phyloP scores from a whole-genome alignment of 768 basidiomycete species.

The Polyporus arcularius region DNA sequence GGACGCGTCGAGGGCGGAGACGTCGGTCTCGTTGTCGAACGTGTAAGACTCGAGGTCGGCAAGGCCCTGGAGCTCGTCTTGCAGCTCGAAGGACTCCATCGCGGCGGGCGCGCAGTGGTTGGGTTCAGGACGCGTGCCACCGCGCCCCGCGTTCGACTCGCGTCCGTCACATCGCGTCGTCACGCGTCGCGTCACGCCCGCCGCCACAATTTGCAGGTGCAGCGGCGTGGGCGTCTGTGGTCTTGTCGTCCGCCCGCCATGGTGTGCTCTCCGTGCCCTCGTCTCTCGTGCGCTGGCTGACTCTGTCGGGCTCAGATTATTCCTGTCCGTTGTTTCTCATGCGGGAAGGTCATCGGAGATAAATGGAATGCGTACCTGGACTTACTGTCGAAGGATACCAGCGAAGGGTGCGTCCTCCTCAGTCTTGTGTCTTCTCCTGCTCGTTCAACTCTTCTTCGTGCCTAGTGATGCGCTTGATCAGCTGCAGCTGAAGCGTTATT shows the following conservation, averaged over 20 bases:
- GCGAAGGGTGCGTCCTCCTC: conserved; percentile 75
- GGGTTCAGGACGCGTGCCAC: not conserved
- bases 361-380: conserved; percentile 91
- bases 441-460: not conserved
- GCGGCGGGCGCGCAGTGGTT: not conserved
- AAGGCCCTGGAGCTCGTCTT: conserved; percentile 71
- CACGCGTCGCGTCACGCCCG: conserved; percentile 1
- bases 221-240: not conserved
- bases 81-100: conserved; percentile 63
- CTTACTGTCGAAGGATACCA: conserved; percentile 75
- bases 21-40: conserved; percentile 70
- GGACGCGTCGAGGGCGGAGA: conserved; percentile 52
- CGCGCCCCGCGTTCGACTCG: conserved; percentile 13
- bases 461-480: conserved; percentile 86
- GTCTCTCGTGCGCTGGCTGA: not conserved
- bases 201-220: not conserved
- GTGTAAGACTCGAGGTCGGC: conserved; percentile 58
- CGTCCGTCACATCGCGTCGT: conserved; percentile 20
- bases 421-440: not conserved
- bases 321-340: conserved; percentile 94
- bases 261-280: not conserved
- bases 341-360: conserved; percentile 96
- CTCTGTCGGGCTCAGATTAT: conserved; percentile 66
- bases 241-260: conserved; percentile 2
- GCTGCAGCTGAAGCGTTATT: conserved; percentile 89